These are phyloP conservation scores for Blastomyces silverae DNA, from an alignment of 2,329 filamentous ascomycete species.

Conservation along the genomic window DNA sequence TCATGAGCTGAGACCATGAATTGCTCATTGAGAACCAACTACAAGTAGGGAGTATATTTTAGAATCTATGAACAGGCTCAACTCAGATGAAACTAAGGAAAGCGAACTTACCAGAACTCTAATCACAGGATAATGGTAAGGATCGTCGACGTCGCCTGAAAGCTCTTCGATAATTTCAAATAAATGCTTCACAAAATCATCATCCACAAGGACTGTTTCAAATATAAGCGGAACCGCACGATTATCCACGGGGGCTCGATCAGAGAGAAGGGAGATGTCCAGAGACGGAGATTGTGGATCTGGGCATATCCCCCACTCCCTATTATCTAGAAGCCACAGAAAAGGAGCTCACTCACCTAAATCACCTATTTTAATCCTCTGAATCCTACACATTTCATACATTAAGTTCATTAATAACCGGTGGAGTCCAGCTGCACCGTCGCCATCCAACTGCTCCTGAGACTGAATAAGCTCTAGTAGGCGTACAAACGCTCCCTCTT, in stretches of 20 bases:
- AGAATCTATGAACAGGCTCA: neutral
- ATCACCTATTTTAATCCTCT: constrained; percentile 70
- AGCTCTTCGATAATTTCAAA: constrained; percentile 82
- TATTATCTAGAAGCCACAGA: neutral
- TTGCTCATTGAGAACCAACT: constrained; percentile 96
- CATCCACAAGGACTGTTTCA: constrained; percentile 44
- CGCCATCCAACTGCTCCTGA: constrained; percentile 45
- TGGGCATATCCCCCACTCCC: neutral
- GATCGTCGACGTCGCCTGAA: constrained; percentile 80
- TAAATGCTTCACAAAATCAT: constrained; percentile 75
- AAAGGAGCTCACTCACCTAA: constrained; percentile 51
- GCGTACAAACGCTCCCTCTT: constrained; percentile 74
- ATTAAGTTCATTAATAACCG: constrained; percentile 76
- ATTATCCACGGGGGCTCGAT: neutral
- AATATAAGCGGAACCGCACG: neutral
- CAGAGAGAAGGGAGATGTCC: neutral
- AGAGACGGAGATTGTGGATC: neutral
- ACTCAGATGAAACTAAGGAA: constrained; percentile 29
- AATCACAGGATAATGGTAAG: constrained; percentile 93
- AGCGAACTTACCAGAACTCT: constrained; percentile 66
- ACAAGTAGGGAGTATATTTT: neutral
- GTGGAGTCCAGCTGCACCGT: constrained; percentile 56
- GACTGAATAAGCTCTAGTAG: constrained; percentile 73
- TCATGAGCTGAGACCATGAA: constrained; percentile 76
- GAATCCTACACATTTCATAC: constrained; percentile 94